Evolutionary conservation across 2,329 filamentous ascomycete species (phyloP).

Genomic region (Colletotrichum eremochloae): DNA sequence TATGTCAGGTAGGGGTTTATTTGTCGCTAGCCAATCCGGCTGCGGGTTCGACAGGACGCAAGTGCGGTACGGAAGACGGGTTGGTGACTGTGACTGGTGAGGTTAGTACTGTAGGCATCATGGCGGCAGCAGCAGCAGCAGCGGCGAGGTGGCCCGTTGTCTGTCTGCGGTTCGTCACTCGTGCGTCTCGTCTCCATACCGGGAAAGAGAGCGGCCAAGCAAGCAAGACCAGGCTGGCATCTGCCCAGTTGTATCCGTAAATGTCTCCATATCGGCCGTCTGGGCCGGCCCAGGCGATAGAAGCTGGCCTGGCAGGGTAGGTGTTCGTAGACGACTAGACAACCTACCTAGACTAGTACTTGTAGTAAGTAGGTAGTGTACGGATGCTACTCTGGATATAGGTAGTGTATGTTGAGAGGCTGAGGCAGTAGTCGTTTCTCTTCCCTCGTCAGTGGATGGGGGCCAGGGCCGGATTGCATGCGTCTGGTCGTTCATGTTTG

Average conservation of each 20-base stretch:
- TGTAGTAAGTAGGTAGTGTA: too few relatives aligned
- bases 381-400: too few relatives aligned
- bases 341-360: too few relatives aligned
- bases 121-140: too few relatives aligned
- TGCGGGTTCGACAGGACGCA: neutral
- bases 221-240: conserved; percentile 1
- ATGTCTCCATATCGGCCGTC: too few relatives aligned
- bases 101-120: too few relatives aligned
- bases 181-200: neutral
- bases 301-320: conserved; percentile 1
- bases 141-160: conserved; percentile 26
- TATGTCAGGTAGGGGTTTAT: conserved; percentile 7
- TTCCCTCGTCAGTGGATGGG: conserved; percentile 1
- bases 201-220: too few relatives aligned
- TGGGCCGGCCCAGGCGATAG: neutral
- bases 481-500: conserved; percentile 24
- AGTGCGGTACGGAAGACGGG: neutral
- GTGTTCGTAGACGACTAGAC: neutral
- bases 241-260: neutral
- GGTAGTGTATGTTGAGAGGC: neutral
- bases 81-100: neutral
- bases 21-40: neutral
- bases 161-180: conserved; percentile 6
- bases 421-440: conserved; percentile 6
- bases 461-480: conserved; percentile 34